These are phyloP conservation scores for Sicyos baderoa DNA, from an alignment of 306 rosid species.

Conservation along the genomic window DNA sequence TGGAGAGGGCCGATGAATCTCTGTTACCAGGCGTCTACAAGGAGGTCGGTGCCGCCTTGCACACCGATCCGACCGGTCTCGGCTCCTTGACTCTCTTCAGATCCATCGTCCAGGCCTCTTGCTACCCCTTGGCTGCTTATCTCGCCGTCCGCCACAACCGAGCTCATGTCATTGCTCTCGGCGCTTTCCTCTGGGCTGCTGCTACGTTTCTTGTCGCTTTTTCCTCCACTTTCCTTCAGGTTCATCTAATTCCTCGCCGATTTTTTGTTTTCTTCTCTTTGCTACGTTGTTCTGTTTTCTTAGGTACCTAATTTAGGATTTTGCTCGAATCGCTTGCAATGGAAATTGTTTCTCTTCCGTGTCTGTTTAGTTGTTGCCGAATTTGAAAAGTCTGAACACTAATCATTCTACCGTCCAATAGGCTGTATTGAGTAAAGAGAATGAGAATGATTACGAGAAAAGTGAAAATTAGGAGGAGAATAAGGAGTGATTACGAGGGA, in stretches of 20 bases:
- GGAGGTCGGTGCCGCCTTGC: slow-evolving; percentile 86
- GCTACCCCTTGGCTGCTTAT: slow-evolving; percentile 79
- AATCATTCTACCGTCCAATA: too few species aligned
- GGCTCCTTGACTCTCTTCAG: slow-evolving; percentile 74
- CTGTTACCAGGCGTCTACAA: slow-evolving; percentile 71
- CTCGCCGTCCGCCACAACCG: slow-evolving; percentile 70
- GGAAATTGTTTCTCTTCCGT: neutral
- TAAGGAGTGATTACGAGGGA: too few species aligned
- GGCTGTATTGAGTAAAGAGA: neutral
- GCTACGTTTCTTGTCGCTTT: slow-evolving; percentile 88
- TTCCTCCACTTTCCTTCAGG: slow-evolving; percentile 81
- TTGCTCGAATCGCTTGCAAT: neutral
- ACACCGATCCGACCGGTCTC: slow-evolving; percentile 76
- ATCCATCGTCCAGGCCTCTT: slow-evolving; percentile 64
- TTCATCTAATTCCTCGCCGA: slow-evolving; percentile 16
- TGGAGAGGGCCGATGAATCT: slow-evolving; percentile 93
- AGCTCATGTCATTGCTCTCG: slow-evolving; percentile 75
- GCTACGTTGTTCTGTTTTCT: neutral
- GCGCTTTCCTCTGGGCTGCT: slow-evolving; percentile 82
- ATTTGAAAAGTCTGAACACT: too few species aligned
- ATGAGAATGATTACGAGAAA: neutral
- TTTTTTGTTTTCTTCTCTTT: neutral
- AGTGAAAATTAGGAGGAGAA: too few species aligned
- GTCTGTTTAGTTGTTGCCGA: neutral
- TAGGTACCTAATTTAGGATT: neutral